Conservation (phyloP, 164 flowering plant species). For the Hamamelis virginiana region DNA sequence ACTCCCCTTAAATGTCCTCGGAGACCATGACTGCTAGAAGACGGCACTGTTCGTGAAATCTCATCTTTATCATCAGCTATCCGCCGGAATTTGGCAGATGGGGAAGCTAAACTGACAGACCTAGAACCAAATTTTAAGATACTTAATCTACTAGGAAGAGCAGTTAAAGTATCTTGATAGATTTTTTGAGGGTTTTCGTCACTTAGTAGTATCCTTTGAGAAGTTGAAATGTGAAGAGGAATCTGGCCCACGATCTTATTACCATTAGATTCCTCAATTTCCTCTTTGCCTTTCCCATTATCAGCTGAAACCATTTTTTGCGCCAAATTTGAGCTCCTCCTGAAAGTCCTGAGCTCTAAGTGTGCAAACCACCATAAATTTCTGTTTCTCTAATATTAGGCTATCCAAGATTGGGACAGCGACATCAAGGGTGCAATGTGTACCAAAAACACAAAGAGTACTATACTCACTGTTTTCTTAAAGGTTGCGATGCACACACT, state of each 20-base stretch:
- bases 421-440: too few relatives aligned
- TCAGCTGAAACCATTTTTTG: constrained; percentile 30
- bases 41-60: constrained; percentile 57
- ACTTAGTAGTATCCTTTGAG: constrained; percentile 31
- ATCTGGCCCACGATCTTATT: constrained; percentile 12
- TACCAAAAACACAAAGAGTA: too few relatives aligned
- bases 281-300: constrained; percentile 19
- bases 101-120: too few relatives aligned
- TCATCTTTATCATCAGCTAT: constrained; percentile 59
- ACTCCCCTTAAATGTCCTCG: constrained; percentile 24
- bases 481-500: too few relatives aligned
- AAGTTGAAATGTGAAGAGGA: constrained; percentile 30
- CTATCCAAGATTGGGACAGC: too few relatives aligned
- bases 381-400: not conserved
- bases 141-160: constrained; percentile 21
- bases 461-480: too few relatives aligned
- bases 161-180: not conserved
- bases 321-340: too few relatives aligned
- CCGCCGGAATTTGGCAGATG: constrained; percentile 58
- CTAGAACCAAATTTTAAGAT: constrained; percentile 38
- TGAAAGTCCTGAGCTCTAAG: not conserved
- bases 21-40: constrained; percentile 35
- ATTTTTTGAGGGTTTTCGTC: constrained; percentile 20
- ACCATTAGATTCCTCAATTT: constrained; percentile 25
- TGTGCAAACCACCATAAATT: not conserved